These are phyloP conservation scores for Plantago elongata DNA, from an alignment of 257 asterid genomes.

Conservation along the genomic window DNA sequence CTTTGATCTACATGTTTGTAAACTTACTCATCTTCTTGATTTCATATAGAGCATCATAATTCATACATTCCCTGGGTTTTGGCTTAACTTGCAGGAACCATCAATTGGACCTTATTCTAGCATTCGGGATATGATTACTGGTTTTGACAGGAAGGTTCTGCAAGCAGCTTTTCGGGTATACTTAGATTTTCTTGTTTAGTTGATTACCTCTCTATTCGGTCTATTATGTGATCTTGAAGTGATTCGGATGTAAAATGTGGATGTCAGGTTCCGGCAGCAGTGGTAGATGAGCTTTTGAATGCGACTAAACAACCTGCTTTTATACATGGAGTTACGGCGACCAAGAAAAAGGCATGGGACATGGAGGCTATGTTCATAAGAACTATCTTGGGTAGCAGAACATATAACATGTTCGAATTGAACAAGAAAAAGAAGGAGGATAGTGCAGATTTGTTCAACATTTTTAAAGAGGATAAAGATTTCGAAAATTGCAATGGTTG, in stretches of 20 bases:
- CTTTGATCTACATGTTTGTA: slow-evolving; percentile 31
- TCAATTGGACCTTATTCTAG: slow-evolving; percentile 51
- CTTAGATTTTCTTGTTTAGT: background rate
- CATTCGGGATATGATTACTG: slow-evolving; percentile 60
- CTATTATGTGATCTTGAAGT: background rate
- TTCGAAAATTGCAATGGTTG: slow-evolving; percentile 79
- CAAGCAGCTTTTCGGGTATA: slow-evolving; percentile 60
- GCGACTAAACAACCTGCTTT: slow-evolving; percentile 52
- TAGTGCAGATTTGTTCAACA: slow-evolving; percentile 35
- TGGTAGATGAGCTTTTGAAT: slow-evolving; percentile 44
- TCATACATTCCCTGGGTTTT: background rate
- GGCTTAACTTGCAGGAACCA: slow-evolving; percentile 35
- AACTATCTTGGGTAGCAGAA: slow-evolving; percentile 29
- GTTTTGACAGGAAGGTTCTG: slow-evolving; percentile 64
- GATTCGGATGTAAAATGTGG: background rate
- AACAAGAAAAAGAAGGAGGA: slow-evolving; percentile 36
- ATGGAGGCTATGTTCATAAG: slow-evolving; percentile 31
- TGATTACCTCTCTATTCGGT: background rate
- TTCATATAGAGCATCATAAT: background rate
- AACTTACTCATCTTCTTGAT: background rate
- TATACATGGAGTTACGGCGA: slow-evolving; percentile 32
- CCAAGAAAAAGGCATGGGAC: slow-evolving; percentile 25
- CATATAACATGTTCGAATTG: slow-evolving; percentile 26
- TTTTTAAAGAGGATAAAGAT: slow-evolving; percentile 57
- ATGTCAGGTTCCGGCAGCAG: slow-evolving; percentile 47